Evolutionary conservation across 352 stramenopile genomes (phyloP).

Genomic region (Globisporangium carolinianum): DNA sequence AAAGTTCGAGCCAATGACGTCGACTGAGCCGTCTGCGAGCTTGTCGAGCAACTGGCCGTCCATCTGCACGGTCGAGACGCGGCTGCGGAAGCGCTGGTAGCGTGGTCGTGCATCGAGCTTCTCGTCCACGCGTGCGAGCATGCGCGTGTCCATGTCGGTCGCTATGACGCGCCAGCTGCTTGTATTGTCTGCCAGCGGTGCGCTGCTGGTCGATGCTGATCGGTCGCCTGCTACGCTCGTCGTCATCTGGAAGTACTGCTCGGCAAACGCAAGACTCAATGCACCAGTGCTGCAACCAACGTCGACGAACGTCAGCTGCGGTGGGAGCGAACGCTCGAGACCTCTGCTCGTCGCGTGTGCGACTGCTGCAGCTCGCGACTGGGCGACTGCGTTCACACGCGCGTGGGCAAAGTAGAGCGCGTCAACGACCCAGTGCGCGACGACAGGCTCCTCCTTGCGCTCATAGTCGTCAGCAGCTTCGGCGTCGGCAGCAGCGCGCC

Average conservation of each 20-base stretch:
- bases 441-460: slow-evolving; percentile 2
- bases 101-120: slow-evolving; percentile 14
- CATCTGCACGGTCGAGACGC: slow-evolving; percentile 30
- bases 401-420: slow-evolving; percentile 1
- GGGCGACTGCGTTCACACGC: neutral
- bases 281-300: slow-evolving; percentile 3
- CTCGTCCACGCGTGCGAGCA: slow-evolving; percentile 27
- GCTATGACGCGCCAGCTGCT: slow-evolving; percentile 20
- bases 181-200: neutral
- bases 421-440: slow-evolving; percentile 1
- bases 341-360: no score
- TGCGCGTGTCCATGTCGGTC: slow-evolving; percentile 32
- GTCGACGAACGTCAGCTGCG: slow-evolving; percentile 3
- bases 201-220: slow-evolving; percentile 1
- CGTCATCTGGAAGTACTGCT: neutral
- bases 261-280: slow-evolving; percentile 1
- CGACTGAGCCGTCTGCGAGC: slow-evolving; percentile 23
- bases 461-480: slow-evolving; percentile 1
- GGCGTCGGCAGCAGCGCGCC: neutral
- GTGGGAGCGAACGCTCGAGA: no score
- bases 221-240: neutral
- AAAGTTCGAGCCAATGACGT: slow-evolving; percentile 38
- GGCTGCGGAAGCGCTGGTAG: slow-evolving; percentile 13
- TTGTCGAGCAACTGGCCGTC: slow-evolving; percentile 28
- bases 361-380: neutral